Percentiles rank a stretch among this genome's conserved stretches.
Evolutionary conservation across 805 yeast species (phyloP).

Genomic region (Saccharomycopsis sp.): DNA sequence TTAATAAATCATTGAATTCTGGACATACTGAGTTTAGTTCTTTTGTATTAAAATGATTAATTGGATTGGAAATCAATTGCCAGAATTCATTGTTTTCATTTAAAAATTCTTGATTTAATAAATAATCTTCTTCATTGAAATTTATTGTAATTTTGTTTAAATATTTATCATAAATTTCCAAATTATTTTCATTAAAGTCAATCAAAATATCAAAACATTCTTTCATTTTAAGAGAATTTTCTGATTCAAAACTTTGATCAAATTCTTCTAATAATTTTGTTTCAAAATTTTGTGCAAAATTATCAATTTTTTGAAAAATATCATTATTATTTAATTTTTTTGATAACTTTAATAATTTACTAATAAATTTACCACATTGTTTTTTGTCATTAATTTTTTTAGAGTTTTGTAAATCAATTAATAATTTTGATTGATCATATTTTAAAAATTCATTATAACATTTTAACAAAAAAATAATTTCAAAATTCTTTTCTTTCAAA

Average conservation of each 20-base stretch:
- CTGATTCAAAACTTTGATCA: constrained; percentile 60
- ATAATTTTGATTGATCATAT: constrained; percentile 38
- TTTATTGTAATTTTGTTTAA: constrained; percentile 63
- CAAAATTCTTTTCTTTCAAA: constrained; percentile 62
- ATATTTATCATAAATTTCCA: constrained; percentile 70
- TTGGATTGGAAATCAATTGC: constrained; percentile 52
- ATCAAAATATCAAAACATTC: constrained; percentile 65
- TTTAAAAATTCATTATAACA: constrained; percentile 70
- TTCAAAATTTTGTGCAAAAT: constrained; percentile 72
- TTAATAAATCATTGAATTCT: constrained; percentile 40
- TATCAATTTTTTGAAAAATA: constrained; percentile 41
- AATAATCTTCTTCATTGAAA: constrained; percentile 34
- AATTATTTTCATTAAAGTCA: constrained; percentile 70
- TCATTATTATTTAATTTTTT: constrained; percentile 8
- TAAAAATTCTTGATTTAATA: constrained; percentile 21
- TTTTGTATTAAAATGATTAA: constrained; percentile 30
- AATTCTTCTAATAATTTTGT: constrained; percentile 57
- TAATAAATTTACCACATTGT: constrained; percentile 43
- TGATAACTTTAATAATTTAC: constrained; percentile 14
- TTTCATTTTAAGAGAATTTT: constrained; percentile 60
- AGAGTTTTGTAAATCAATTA: constrained; percentile 45
- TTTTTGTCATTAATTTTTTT: constrained; percentile 39
- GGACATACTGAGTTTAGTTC: constrained; percentile 32
- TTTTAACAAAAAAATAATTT: constrained; percentile 61
- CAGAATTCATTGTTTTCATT: constrained; percentile 38